Evolutionary conservation across 257 asterid species (phyloP).

Genomic region (Echium plantagineum): DNA sequence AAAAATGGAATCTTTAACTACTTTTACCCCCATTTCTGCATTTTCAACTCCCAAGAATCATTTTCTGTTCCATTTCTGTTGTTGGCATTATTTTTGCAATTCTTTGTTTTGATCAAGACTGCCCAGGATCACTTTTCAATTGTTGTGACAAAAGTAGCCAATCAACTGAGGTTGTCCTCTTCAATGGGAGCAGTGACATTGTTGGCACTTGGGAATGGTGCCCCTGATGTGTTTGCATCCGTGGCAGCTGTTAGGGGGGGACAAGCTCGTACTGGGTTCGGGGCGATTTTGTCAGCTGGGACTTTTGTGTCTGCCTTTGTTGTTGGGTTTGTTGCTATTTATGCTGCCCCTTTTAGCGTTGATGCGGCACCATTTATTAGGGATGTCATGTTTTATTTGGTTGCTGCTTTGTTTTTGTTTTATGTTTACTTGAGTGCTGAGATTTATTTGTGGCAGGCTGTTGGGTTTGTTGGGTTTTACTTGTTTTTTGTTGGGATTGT

Average conservation of each 20-base stretch:
- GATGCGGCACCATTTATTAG: conserved; percentile 79
- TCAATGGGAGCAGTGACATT: conserved; percentile 98
- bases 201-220: conserved; percentile 87
- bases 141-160: conserved; percentile 66
- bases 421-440: conserved; percentile 94
- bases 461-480: conserved; percentile 87
- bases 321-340: conserved; percentile 81
- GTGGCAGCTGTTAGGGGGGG: conserved; percentile 90
- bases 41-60: conserved; percentile 31
- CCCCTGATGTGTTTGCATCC: conserved; percentile 94
- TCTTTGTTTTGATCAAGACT: conserved; percentile 76
- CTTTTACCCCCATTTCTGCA: conserved; percentile 46
- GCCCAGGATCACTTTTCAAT: conserved; percentile 90
- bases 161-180: conserved; percentile 61
- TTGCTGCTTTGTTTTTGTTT: conserved; percentile 65
- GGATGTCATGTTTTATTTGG: conserved; percentile 82
- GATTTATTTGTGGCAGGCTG: conserved; percentile 94
- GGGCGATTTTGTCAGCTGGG: conserved; percentile 97
- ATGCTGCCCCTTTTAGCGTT: conserved; percentile 79
- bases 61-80: conserved; percentile 59
- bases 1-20: conserved; percentile 59
- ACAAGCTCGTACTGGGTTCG: conserved; percentile 79
- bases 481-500: conserved; percentile 84
- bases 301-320: conserved; percentile 89
- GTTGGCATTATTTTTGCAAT: conserved; percentile 47